Evolutionary conservation across 164 flowering plant species (phyloP).

Genomic region (Vitis labrusca): DNA sequence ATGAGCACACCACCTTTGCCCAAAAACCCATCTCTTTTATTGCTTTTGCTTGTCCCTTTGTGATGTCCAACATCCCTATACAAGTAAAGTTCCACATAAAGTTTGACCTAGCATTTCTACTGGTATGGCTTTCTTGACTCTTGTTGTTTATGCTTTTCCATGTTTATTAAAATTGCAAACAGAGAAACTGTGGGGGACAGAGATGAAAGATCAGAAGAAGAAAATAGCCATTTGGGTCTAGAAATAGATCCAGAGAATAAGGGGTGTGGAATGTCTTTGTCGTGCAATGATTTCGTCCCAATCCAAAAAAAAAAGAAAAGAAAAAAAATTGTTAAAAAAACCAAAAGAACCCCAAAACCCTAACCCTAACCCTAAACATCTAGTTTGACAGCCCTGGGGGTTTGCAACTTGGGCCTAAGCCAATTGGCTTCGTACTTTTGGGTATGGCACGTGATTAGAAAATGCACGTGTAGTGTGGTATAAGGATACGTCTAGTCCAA

Average conservation of each 20-base stretch:
- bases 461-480: conserved; percentile 28
- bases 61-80: conserved; percentile 10
- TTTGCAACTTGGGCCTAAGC: no score
- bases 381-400: no score
- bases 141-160: background rate
- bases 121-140: conserved; percentile 10
- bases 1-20: conserved; percentile 3
- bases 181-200: conserved; percentile 13
- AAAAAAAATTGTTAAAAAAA: background rate
- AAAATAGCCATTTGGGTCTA: conserved; percentile 3
- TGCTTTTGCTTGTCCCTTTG: conserved; percentile 16
- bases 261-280: conserved; percentile 29
- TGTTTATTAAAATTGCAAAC: background rate
- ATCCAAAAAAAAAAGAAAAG: background rate
- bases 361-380: conserved; percentile 9
- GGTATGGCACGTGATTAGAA: conserved; percentile 32
- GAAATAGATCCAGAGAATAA: conserved; percentile 1
- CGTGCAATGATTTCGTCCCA: conserved; percentile 34
- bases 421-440: conserved; percentile 8
- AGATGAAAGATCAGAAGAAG: conserved; percentile 15
- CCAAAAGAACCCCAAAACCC: conserved; percentile 14
- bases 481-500: conserved; percentile 4
- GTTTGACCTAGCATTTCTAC: conserved; percentile 27
- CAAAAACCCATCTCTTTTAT: conserved; percentile 16
- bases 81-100: conserved; percentile 23